Base-by-base conservation (phyloP, 2,329 filamentous ascomycete species). In the Dactylellina haptotyla region DNA sequence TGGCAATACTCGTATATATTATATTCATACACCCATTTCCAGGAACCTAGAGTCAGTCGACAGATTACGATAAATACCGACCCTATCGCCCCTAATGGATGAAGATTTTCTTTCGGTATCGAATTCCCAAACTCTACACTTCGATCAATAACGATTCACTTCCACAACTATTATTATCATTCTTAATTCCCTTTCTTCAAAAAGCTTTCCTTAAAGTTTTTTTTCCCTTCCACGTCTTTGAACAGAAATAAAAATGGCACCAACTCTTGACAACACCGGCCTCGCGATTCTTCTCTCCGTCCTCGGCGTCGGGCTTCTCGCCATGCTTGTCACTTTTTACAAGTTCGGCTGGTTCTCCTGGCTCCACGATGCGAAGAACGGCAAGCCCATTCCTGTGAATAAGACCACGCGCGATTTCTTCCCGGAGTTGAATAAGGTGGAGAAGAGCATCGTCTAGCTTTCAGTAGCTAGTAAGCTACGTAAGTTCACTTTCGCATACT, bases 271-370 rank as follows among this genome's bases (percentile, higher is more conserved):
- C 16, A 41, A 4, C 0, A 30, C 18, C 23, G 59, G 39, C 41
- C n/a, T 72, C 10, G 53, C 23, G 5, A 16, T 37, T 10, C 59
- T 72, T n/a, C 12, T 50, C 43, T 20, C n/a, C 26, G 67, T 72
- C n/a, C 32, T 72, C 9, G 67, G 59, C 10, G 41, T 72, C 20
- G 67, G 34, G 8, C 48, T 72, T 26, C 26, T 65, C 6, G 34
- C 61, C 45, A 62, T 61, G 51, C n/a, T n/a, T n/a, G n/a, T n/a
- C n/a, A n/a, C n/a, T n/a, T 65, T 65, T 28, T 72, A 72, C 51
- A 72, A 65, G 25, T 72, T 72, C 23, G 67, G 67, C n/a, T 72
- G 67, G 67, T 50, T 59, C 34, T 34, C 43, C 5, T 51, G n/a
- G 3, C n/a, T 43, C n/a, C n/a, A 23, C 25, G 32, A 26, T 20